Base-by-base conservation (phyloP, 192 early-diverging fungal species). In the Umbelopsis ramanniana region DNA sequence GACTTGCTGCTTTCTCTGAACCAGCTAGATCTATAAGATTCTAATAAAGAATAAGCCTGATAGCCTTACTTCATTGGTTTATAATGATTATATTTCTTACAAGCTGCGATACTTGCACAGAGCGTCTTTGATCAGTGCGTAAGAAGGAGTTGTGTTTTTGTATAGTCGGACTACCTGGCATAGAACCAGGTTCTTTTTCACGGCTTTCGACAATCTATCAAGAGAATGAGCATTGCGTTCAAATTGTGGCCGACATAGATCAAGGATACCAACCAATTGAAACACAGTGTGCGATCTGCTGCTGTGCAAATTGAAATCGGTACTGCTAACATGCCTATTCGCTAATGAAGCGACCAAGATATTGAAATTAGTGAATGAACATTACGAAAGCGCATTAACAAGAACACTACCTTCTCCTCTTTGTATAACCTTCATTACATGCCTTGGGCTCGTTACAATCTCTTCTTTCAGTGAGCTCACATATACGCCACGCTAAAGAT, bases 21-120 rank as follows among this genome's bases (percentile, higher is more conserved):
- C 98, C 98, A 7, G 97, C 97, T 73, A 99, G 77, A 81, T 99
- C 98, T 52, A 99, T 95, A 68, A 99, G 86, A 72, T 98, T 98
- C 76, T 81, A 79, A 50, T 14, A 17, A 43, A 70, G 40, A 14
- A 14, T 48, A 40, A 47, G 48, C 35, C 23, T 23, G 23, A 26
- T 40, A 19, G 22, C 45, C 15, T 45, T 35, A 50, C 40, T n/a
- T 54, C 43, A 43, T 53, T 46, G 14, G 4, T 52, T 35, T 2
- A 37, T 3, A 29, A 3, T 29, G 29, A 29, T 29, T 29, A 2
- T 2, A 37, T 38, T 37, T 46, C n/a, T 72, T 68, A 79, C 78
- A 67, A 80, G 40, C 14, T 76, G 81, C 33, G 74, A 89, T 23
- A 81, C 81, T 66, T 80, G 76, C 10, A 76, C 76, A 29, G 76